Evolutionary conservation across 345 rosid genomes (phyloP).

Genomic region (Populus deltoides): DNA sequence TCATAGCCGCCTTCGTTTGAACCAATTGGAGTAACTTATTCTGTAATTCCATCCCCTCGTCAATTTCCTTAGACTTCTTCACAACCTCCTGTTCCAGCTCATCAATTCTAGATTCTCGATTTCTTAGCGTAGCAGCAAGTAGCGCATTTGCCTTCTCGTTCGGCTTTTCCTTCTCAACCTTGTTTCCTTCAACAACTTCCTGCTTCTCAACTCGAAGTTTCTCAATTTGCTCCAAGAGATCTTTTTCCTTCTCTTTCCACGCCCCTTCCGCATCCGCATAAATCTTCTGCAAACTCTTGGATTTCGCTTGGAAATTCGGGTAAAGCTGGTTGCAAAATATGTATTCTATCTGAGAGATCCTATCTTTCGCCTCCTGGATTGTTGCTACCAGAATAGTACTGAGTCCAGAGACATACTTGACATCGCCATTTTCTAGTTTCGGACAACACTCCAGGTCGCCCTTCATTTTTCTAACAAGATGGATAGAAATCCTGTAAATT

Average conservation of each 20-base stretch:
- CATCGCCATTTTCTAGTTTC: constrained; percentile 40
- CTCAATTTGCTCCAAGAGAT: constrained; percentile 41
- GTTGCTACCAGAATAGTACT: constrained; percentile 80
- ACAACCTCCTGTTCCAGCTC: constrained; percentile 34
- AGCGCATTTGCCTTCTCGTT: constrained; percentile 26
- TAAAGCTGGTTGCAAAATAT: constrained; percentile 83
- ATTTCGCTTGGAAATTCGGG: constrained; percentile 58
- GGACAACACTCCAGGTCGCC: neutral
- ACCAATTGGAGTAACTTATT: constrained; percentile 36
- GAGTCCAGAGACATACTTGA: constrained; percentile 54
- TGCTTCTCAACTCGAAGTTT: constrained; percentile 52
- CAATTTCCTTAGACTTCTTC: constrained; percentile 44
- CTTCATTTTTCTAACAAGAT: neutral
- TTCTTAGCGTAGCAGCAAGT: constrained; percentile 20
- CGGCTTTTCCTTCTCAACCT: constrained; percentile 41
- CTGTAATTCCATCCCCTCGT: constrained; percentile 47
- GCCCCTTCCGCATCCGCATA: constrained; percentile 50
- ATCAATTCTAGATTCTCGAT: constrained; percentile 29
- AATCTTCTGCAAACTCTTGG: constrained; percentile 49
- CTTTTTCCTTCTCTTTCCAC: constrained; percentile 56
- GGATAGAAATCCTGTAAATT: neutral
- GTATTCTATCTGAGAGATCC: constrained; percentile 87
- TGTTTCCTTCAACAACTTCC: constrained; percentile 36
- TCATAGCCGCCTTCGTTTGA: constrained; percentile 33
- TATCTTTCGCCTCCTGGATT: constrained; percentile 84